Conservation (phyloP, 345 rosid species). For the Mallotus nudiflorus region DNA sequence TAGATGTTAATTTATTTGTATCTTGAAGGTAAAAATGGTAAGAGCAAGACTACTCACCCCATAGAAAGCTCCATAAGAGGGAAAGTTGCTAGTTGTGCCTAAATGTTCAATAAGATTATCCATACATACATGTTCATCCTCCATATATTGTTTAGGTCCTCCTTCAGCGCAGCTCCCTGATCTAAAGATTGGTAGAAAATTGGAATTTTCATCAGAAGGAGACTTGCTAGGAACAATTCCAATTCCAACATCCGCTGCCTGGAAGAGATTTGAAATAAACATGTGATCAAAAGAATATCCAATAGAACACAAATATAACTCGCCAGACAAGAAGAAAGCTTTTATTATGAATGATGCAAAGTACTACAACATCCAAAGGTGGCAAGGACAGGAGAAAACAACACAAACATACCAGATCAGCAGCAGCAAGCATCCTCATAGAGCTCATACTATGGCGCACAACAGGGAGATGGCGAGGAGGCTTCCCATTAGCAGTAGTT, state of each 20-base stretch:
- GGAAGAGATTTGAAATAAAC: constrained; percentile 19
- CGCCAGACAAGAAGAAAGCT: not conserved
- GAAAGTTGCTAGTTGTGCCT: constrained; percentile 41
- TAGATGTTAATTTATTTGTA: not conserved
- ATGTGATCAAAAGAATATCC: not conserved
- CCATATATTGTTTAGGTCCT: constrained; percentile 91
- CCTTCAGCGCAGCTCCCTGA: constrained; percentile 94
- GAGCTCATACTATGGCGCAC: constrained; percentile 47
- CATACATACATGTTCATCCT: constrained; percentile 89
- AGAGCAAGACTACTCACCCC: constrained; percentile 56
- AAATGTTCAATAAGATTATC: constrained; percentile 76
- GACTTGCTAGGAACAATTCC: constrained; percentile 46
- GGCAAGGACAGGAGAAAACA: not conserved
- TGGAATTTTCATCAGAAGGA: constrained; percentile 50
- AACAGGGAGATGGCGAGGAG: constrained; percentile 64
- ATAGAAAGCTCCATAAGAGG: constrained; percentile 84
- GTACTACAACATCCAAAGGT: too few species aligned
- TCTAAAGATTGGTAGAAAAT: constrained; percentile 59
- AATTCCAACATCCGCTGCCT: constrained; percentile 65
- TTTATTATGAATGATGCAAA: too few species aligned
- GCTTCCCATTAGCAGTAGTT: constrained; percentile 51
- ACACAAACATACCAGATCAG: constrained; percentile 50
- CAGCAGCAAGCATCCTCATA: constrained; percentile 44
- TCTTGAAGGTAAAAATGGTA: not conserved
- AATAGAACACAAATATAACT: not conserved